These are phyloP conservation scores for Apostasia ramifera DNA, from an alignment of 106 monocot species.

Conservation along the genomic window DNA sequence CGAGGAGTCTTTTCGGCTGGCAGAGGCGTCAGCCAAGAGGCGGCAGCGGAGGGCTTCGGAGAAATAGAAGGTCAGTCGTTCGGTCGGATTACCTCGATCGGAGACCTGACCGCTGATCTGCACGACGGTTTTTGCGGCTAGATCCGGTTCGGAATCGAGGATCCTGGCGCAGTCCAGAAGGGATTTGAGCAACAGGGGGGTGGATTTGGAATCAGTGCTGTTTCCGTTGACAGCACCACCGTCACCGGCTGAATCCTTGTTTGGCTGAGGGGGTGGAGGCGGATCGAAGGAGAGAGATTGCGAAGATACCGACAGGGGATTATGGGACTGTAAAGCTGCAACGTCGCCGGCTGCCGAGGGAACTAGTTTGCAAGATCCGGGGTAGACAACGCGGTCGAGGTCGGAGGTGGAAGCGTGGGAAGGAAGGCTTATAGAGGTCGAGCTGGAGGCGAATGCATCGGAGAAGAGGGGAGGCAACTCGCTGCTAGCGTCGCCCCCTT, in stretches of 20 bases:
- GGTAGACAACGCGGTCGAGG: slow-evolving; percentile 46
- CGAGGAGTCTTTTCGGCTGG: slow-evolving; percentile 16
- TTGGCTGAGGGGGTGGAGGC: slow-evolving; percentile 6
- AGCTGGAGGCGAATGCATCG: slow-evolving; percentile 23
- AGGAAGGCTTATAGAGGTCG: slow-evolving; percentile 9
- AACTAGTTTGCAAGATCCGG: slow-evolving; percentile 18
- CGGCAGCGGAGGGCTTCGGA: slow-evolving; percentile 59
- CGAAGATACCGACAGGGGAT: neutral
- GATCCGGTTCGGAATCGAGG: slow-evolving; percentile 49
- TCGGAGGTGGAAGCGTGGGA: slow-evolving; percentile 28
- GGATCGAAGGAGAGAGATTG: slow-evolving; percentile 17
- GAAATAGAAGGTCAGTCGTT: slow-evolving; percentile 87
- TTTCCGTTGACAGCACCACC: neutral
- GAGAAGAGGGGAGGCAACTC: slow-evolving; percentile 36
- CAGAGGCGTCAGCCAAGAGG: slow-evolving; percentile 12
- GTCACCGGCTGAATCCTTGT: neutral
- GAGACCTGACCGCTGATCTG: slow-evolving; percentile 44
- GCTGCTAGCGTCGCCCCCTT: neutral
- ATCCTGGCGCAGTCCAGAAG: slow-evolving; percentile 63
- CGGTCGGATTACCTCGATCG: slow-evolving; percentile 63
- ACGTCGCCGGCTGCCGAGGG: neutral
- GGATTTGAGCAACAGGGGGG: slow-evolving; percentile 40
- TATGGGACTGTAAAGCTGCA: neutral
- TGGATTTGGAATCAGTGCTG: neutral
- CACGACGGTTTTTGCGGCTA: slow-evolving; percentile 41